phyloP scores from a whole-genome alignment of 768 basidiomycete species.

The Tricholomella constricta region DNA sequence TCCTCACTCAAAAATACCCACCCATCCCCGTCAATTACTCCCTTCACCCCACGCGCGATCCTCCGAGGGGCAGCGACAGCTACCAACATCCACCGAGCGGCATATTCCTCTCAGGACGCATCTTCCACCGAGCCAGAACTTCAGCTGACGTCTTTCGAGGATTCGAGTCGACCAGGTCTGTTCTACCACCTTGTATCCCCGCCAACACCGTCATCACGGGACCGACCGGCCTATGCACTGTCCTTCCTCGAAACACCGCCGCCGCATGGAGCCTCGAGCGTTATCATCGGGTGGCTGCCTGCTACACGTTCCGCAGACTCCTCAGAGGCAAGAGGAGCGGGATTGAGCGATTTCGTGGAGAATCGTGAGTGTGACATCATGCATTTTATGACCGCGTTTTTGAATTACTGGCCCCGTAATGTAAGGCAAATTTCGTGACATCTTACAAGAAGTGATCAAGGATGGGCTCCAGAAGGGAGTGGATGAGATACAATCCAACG shows the following conservation, averaged over 20 bases:
- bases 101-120: slow-evolving; percentile 6
- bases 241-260: slow-evolving; percentile 60
- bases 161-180: slow-evolving; percentile 64
- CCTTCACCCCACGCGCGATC: not conserved
- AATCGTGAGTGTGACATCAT: slow-evolving; percentile 53
- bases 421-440: slow-evolving; percentile 58
- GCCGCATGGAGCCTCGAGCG: slow-evolving; percentile 43
- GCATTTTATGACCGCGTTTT: not conserved
- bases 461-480: slow-evolving; percentile 53
- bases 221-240: slow-evolving; percentile 58
- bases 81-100: not conserved
- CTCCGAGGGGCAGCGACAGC: not conserved
- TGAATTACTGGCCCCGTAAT: not conserved
- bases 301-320: slow-evolving; percentile 34
- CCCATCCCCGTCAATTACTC: not conserved
- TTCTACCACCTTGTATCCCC: slow-evolving; percentile 68
- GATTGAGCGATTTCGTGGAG: slow-evolving; percentile 69
- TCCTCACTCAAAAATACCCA: not conserved
- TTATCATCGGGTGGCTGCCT: slow-evolving; percentile 73
- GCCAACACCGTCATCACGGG: slow-evolving; percentile 48
- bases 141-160: slow-evolving; percentile 21
- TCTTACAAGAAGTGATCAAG: slow-evolving; percentile 64
- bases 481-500: slow-evolving; percentile 68
- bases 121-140: not conserved
- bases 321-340: slow-evolving; percentile 37